Conservation (phyloP, 768 basidiomycete genomes). For the Solioccasus polychromus region DNA sequence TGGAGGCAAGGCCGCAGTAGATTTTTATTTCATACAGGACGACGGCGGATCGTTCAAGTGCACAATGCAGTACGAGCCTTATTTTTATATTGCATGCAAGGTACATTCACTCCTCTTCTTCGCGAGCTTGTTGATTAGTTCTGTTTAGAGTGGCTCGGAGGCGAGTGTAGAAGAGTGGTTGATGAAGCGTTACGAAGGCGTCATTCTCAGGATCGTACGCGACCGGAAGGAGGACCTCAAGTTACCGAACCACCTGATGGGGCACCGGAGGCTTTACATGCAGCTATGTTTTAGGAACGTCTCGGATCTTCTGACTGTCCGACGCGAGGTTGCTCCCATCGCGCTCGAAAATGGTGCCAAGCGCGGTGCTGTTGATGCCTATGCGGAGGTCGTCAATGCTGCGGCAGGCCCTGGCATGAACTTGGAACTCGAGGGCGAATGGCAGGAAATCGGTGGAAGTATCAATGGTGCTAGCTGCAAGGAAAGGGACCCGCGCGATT, state of each 20-base stretch:
- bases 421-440: slow-evolving; percentile 67
- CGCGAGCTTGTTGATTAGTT: slow-evolving; percentile 2
- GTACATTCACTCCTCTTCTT: slow-evolving; percentile 40
- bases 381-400: slow-evolving; percentile 90
- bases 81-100: slow-evolving; percentile 92
- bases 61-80: slow-evolving; percentile 90
- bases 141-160: slow-evolving; percentile 72
- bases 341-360: slow-evolving; percentile 89
- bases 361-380: slow-evolving; percentile 93
- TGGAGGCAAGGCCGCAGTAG: slow-evolving; percentile 85
- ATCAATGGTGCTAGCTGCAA: slow-evolving; percentile 38
- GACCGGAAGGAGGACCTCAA: slow-evolving; percentile 92
- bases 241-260: slow-evolving; percentile 94
- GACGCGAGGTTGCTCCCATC: slow-evolving; percentile 86
- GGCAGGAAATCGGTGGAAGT: slow-evolving; percentile 45
- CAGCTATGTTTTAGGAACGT: slow-evolving; percentile 91
- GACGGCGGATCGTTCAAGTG: slow-evolving; percentile 96
- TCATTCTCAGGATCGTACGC: slow-evolving; percentile 74
- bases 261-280: slow-evolving; percentile 86
- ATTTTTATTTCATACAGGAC: slow-evolving; percentile 97
- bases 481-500: slow-evolving; percentile 85
- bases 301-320: slow-evolving; percentile 83
- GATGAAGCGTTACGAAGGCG: slow-evolving; percentile 87
- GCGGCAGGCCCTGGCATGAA: slow-evolving; percentile 66
- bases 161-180: slow-evolving; percentile 94